Percentiles rank a stretch among this genome's conserved stretches.
These are phyloP conservation scores for Leccinum subgranulosum DNA, from an alignment of 768 basidiomycete genomes.

Conservation along the genomic window DNA sequence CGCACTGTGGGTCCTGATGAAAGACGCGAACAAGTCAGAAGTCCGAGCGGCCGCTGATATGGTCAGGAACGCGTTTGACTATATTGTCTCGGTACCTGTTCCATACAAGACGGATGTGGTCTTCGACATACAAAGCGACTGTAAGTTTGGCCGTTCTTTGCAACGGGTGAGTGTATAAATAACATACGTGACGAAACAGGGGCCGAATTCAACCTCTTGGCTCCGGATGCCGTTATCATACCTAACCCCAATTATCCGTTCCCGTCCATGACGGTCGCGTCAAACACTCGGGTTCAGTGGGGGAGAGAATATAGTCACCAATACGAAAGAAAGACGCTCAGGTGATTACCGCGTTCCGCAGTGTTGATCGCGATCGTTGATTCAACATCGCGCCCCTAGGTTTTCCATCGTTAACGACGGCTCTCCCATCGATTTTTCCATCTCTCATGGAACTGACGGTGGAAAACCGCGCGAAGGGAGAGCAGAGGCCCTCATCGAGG, in stretches of 20 bases:
- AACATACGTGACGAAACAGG: background rate
- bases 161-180: background rate
- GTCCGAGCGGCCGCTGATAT: background rate
- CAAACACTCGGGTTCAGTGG: conserved; percentile 13
- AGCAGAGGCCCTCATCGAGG: background rate
- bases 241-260: background rate
- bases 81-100: background rate
- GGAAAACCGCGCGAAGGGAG: background rate
- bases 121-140: conserved; percentile 9
- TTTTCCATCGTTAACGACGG: conserved; percentile 9
- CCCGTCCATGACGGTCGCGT: background rate
- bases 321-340: conserved; percentile 3
- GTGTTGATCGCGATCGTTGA: background rate
- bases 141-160: background rate
- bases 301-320: conserved; percentile 4
- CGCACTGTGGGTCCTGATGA: conserved; percentile 7
- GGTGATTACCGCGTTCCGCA: background rate
- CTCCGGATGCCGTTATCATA: conserved; percentile 1
- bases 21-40: background rate
- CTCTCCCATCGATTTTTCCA: conserved; percentile 4
- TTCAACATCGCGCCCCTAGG: background rate
- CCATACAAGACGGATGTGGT: background rate
- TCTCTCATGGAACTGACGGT: conserved; percentile 3
- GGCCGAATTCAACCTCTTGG: conserved; percentile 11
- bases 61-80: conserved; percentile 6